Base-by-base conservation (phyloP, 2,329 filamentous ascomycete genomes). In the Fusarium sp. region DNA sequence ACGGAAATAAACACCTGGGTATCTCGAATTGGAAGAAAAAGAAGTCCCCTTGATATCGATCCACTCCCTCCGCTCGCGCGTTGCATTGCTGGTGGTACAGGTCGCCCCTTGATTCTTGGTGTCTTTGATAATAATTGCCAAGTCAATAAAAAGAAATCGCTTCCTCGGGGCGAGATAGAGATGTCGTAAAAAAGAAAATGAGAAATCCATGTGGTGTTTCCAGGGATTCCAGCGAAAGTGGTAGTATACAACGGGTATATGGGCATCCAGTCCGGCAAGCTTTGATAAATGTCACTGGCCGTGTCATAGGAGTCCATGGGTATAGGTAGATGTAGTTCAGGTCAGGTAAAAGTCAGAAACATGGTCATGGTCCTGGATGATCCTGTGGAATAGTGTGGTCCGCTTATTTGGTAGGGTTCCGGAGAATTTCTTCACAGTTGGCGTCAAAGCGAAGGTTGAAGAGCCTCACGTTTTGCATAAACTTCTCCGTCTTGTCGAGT, bases 391-490 rank as follows among this genome's bases (percentile, higher is more conserved):
- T 45, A 55, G 32, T 55, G 34, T 58, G 65, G 59, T 71, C 73
- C 73, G 65, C 46, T 77, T 86, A 90, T 76, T 83, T 80, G 73
- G 84, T 85, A 43, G 89, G 89, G 76, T 86, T 84, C 73, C 82
- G 83, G 65, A 98, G 85, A 74, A 98, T 95, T 29, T 95, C 92
- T 76, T 97, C 93, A 82, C 94, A 97, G 85, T 98, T 98, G 80
- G 93, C 93, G 77, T 98, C 94, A 81, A 98, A 99, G 48, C 95
- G 92, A 82, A 97, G 89, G 80, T 92, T 94, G 93, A 95, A 99
- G 38, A 94, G 86, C 52, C 93, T 89, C 77, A 97, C 91, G 70
- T 90, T 90, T 71, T 92, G 90, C 94, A 98, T 98, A 82, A 98
- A 89, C 81, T 92, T 93, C 84, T 98, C 94, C 4, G 95, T 98